phyloP scores from a whole-genome alignment of 169 alveolate genomes.

The Plasmodium inui region DNA sequence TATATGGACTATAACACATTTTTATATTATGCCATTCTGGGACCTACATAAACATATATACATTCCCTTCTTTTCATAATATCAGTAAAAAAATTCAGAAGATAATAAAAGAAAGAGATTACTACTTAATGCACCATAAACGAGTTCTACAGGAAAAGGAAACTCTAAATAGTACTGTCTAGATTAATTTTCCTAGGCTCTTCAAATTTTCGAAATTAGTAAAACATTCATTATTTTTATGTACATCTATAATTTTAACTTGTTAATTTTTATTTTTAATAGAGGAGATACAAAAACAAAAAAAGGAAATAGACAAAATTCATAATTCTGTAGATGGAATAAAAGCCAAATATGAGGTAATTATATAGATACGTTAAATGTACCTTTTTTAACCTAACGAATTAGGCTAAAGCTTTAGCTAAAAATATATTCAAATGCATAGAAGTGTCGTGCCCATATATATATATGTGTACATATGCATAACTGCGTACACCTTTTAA shows the following conservation, averaged over 20 bases:
- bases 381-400: conserved; percentile 1
- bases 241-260: conserved; percentile 3
- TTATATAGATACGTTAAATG: background rate
- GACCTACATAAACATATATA: conserved; percentile 1
- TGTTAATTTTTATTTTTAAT: conserved; percentile 47
- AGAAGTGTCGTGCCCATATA: background rate
- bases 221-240: conserved; percentile 2
- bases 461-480: background rate
- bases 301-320: conserved; percentile 67
- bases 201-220: conserved; percentile 19
- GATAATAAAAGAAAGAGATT: conserved; percentile 73
- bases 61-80: background rate
- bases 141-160: conserved; percentile 74
- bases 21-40: background rate
- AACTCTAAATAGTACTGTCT: conserved; percentile 58
- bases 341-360: conserved; percentile 65
- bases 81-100: conserved; percentile 70
- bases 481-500: background rate
- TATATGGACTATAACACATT: background rate
- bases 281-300: conserved; percentile 71
- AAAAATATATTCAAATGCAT: background rate
- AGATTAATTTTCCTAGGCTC: background rate
- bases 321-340: conserved; percentile 62
- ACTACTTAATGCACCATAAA: conserved; percentile 73
- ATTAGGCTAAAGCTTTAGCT: conserved; percentile 3